phyloP scores from a whole-genome alignment of 1,284 basidiomycete genomes.

The Athelia sp. region DNA sequence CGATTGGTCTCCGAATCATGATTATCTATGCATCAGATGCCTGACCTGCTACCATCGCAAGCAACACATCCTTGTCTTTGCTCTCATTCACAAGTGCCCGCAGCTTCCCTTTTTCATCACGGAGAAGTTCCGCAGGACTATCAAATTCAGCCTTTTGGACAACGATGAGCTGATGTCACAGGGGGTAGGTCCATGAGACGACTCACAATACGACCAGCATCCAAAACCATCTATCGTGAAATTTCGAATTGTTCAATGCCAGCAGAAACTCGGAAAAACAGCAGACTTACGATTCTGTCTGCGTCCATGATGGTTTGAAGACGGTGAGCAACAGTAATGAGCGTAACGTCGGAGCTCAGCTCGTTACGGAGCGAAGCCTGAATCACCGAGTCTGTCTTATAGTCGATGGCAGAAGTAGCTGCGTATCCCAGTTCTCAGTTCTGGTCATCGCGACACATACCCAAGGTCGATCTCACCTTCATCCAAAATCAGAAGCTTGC shows the following conservation, averaged over 20 bases:
- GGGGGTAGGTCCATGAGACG: too few species aligned
- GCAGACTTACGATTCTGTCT: conserved; percentile 38
- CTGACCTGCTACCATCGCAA: conserved; percentile 31
- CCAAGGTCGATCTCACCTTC: conserved; percentile 36
- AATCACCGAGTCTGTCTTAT: conserved; percentile 55
- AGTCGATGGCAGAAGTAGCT: conserved; percentile 55
- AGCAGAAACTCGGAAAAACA: not conserved
- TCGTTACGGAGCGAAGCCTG: conserved; percentile 52
- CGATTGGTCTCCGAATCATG: too few species aligned
- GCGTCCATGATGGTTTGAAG: conserved; percentile 69
- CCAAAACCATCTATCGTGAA: conserved; percentile 32
- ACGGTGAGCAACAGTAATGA: conserved; percentile 66
- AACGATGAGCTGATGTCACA: too few species aligned
- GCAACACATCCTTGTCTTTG: conserved; percentile 45
- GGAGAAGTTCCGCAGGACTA: conserved; percentile 56
- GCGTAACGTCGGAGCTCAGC: conserved; percentile 47
- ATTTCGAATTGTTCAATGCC: conserved; percentile 19
- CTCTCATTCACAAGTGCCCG: conserved; percentile 58
- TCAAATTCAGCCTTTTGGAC: conserved; percentile 43
- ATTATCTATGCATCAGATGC: too few species aligned
- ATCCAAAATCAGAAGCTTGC: conserved; percentile 57
- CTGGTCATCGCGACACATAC: not conserved
- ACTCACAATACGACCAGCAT: conserved; percentile 24
- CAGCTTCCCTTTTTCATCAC: conserved; percentile 44
- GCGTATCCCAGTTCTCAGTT: not conserved